A percentile compares a stretch with the other conserved stretches of the same genome.
Conservation (phyloP, 2,329 filamentous ascomycete species). For the Keithomyces neogunnii region DNA sequence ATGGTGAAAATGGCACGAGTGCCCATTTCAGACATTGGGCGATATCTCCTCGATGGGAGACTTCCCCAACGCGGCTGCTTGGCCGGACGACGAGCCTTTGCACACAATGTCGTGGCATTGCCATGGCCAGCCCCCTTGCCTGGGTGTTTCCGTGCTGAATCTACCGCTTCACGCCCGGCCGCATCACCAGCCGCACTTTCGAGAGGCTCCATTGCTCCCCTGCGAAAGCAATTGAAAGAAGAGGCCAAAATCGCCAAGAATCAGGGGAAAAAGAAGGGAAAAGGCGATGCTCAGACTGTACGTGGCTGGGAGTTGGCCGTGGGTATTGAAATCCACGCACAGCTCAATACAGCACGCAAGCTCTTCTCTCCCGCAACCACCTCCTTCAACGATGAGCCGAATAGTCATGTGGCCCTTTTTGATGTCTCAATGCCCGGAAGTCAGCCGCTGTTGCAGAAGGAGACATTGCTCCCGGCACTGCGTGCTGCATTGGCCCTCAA, state of each 20-base stretch:
- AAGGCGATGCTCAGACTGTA: slow-evolving; percentile 40
- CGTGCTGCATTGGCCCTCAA: slow-evolving; percentile 78
- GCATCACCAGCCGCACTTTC: slow-evolving; percentile 12
- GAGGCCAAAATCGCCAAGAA: slow-evolving; percentile 64
- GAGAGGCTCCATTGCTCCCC: slow-evolving; percentile 31
- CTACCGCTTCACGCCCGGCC: slow-evolving; percentile 8
- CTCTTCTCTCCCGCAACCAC: slow-evolving; percentile 73
- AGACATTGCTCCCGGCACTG: slow-evolving; percentile 79
- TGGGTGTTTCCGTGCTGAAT: not conserved
- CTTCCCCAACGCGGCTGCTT: slow-evolving; percentile 6
- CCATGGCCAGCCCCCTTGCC: not conserved
- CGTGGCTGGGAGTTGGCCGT: slow-evolving; percentile 86
- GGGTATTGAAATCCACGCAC: slow-evolving; percentile 94
- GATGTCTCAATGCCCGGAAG: slow-evolving; percentile 84
- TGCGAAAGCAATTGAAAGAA: slow-evolving; percentile 67
- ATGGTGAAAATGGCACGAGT: slow-evolving; percentile 2
- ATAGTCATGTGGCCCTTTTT: slow-evolving; percentile 82
- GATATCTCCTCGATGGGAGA: slow-evolving; percentile 6
- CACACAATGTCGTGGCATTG: not conserved
- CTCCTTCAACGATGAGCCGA: slow-evolving; percentile 60
- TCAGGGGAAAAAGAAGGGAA: slow-evolving; percentile 41
- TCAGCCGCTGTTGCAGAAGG: slow-evolving; percentile 77
- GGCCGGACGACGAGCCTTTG: not conserved
- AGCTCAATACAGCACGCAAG: slow-evolving; percentile 82
- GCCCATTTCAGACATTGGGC: slow-evolving; percentile 1